Evolutionary conservation across 2,329 filamentous ascomycete species (phyloP).

Genomic region (Albifimbria verrucaria): DNA sequence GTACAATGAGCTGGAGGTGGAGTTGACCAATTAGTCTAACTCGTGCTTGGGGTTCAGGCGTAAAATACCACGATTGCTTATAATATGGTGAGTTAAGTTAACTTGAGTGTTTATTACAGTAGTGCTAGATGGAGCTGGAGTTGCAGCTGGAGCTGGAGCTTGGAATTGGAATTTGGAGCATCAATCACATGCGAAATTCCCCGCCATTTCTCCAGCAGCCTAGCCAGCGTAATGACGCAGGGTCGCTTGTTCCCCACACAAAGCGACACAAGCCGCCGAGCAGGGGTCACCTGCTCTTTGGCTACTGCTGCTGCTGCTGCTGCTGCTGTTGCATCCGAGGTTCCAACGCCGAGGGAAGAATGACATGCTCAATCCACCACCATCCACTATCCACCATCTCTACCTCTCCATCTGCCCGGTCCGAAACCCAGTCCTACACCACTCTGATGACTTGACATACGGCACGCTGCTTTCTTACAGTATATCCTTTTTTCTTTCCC

Average conservation of each 20-base stretch:
- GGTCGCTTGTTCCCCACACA: not conserved
- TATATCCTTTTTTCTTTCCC: not conserved
- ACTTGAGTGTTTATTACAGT: too few relatives aligned
- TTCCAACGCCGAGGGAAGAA: not conserved
- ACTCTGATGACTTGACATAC: constrained; percentile 3
- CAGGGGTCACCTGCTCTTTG: constrained; percentile 9
- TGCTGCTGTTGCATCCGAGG: constrained; percentile 17
- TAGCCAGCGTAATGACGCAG: not conserved
- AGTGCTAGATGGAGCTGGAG: too few relatives aligned
- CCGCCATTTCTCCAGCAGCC: not conserved
- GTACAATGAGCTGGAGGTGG: too few relatives aligned
- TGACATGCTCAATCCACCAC: not conserved
- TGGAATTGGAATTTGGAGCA: too few relatives aligned
- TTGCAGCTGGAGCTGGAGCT: too few relatives aligned
- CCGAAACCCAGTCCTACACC: not conserved
- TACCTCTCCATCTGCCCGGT: not conserved
- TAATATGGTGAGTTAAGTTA: too few relatives aligned
- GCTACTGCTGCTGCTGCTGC: too few relatives aligned
- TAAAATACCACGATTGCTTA: too few relatives aligned
- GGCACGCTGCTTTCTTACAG: too few relatives aligned
- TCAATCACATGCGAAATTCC: not conserved
- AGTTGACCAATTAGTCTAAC: too few relatives aligned
- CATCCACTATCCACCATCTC: not conserved
- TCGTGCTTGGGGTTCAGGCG: too few relatives aligned
- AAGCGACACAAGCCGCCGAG: not conserved